Evolutionary conservation across 1,284 basidiomycete species (phyloP), one percentile per base, ranked within the genome.

Genomic region (Cryptococcus sp.): DNA sequence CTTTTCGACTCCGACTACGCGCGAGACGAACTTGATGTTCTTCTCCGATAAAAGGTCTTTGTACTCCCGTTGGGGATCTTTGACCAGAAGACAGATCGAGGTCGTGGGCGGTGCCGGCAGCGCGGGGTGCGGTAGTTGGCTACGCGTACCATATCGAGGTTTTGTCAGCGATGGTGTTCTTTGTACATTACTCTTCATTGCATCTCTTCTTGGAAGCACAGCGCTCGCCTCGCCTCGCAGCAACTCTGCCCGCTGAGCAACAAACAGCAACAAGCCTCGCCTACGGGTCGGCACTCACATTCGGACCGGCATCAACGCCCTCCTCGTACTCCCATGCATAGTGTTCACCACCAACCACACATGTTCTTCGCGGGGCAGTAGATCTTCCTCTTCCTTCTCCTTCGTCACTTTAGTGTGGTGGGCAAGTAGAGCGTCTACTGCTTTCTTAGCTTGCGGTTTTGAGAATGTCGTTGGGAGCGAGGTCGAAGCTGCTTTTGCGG

Each of bases 21-120:
- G 83, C 41, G 85, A 86, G 69, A 99, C 87, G 64, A 95, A 95
- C 64, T 88, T 89, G 81, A 99, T 87, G 54, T 90, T 81, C 46
- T 58, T 49, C 49, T 81, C 78, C 52, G 86, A 86, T 23, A 99
- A 82, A 19, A 96, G 84, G 75, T 96, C 91, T 79, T 98, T 98
- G 83, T 96, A 98, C 74, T 93, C 84, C 54, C 95, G 81, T 74
- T 98, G 95, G 8, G 96, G 95, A 77, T 96, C 92, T 79, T 98
- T 98, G 52, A 89, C 89, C 75, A 99, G 87, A 53, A 99, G 82
- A 75, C 94, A 98, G 50, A 98, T 83, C 16, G 87, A 79, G 4
- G 86, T 86, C 11, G 86, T 16, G 87, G 93, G 80, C 89, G 92
- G 71, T 89, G 85, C 60, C 91, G 81, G 75, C n/a, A 79, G 71